Conservation (phyloP, 2,329 filamentous ascomycete species). For the Penicillium sp. region DNA sequence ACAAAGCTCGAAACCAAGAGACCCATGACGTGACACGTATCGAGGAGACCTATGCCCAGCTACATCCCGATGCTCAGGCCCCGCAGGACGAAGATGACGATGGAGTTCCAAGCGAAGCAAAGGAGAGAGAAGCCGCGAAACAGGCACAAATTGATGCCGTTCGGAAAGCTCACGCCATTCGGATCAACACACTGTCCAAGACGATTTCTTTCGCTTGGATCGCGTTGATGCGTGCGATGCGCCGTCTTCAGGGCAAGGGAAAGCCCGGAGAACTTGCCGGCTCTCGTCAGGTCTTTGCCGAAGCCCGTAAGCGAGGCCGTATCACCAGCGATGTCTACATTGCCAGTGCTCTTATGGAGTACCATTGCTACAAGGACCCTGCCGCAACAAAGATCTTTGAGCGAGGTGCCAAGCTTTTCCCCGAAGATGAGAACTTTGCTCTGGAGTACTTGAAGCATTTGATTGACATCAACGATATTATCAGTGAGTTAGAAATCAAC, state of each 20-base stretch:
- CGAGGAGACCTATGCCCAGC: constrained; percentile 59
- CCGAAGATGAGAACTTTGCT: constrained; percentile 90
- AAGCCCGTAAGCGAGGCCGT: constrained; percentile 84
- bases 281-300: constrained; percentile 84
- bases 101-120: constrained; percentile 57
- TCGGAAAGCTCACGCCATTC: constrained; percentile 70
- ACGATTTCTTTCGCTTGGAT: constrained; percentile 96
- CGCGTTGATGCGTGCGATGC: constrained; percentile 89
- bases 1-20: constrained; percentile 71
- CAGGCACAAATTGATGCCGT: constrained; percentile 63
- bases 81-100: constrained; percentile 59
- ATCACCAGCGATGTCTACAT: constrained; percentile 95
- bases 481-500: constrained; percentile 67
- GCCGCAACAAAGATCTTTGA: constrained; percentile 96
- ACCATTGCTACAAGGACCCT: constrained; percentile 92
- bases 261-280: constrained; percentile 73
- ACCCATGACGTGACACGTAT: constrained; percentile 64
- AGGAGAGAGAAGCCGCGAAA: constrained; percentile 58
- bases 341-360: constrained; percentile 89
- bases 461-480: constrained; percentile 88
- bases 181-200: constrained; percentile 77
- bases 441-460: constrained; percentile 96
- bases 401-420: constrained; percentile 89
- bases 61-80: constrained; percentile 47
- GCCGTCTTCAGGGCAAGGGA: constrained; percentile 85